These are phyloP conservation scores for Leishmania tropica DNA, from an alignment of 208 protist genomes.

Conservation along the genomic window DNA sequence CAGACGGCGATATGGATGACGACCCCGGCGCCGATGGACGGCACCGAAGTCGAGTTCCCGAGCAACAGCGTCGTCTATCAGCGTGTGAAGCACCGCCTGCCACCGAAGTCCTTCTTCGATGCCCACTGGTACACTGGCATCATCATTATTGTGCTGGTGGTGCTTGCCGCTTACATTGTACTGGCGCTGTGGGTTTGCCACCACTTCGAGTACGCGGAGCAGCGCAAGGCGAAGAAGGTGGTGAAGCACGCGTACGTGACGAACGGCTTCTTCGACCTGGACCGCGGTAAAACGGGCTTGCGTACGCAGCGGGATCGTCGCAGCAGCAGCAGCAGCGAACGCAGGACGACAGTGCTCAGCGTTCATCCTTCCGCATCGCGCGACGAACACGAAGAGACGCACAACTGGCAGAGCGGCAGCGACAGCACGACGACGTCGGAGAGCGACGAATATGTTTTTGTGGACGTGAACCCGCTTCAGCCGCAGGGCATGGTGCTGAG, in stretches of 20 bases:
- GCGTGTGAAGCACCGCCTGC: slow-evolving; percentile 8
- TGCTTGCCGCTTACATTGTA: slow-evolving; percentile 20
- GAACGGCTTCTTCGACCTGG: slow-evolving; percentile 33
- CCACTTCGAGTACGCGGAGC: slow-evolving; percentile 35
- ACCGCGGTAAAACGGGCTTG: background rate
- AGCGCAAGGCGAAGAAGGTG: slow-evolving; percentile 37
- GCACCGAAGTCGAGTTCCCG: slow-evolving; percentile 10
- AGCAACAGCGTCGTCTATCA: slow-evolving; percentile 21
- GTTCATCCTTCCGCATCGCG: background rate
- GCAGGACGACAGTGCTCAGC: background rate
- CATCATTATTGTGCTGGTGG: slow-evolving; percentile 36
- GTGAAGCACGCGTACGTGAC: slow-evolving; percentile 31
- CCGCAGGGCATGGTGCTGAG: background rate
- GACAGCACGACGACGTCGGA: slow-evolving; percentile 1
- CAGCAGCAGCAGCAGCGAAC: background rate
- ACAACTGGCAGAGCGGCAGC: slow-evolving; percentile 11
- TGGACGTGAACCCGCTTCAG: slow-evolving; percentile 22
- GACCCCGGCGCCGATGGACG: background rate
- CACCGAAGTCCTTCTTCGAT: slow-evolving; percentile 25
- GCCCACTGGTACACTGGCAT: slow-evolving; percentile 42
- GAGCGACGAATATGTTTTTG: slow-evolving; percentile 1
- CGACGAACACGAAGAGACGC: background rate
- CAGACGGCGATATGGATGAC: slow-evolving; percentile 16
- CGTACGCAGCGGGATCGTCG: too few relatives aligned
- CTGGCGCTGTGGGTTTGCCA: slow-evolving; percentile 36